Evolutionary conservation across 1,284 basidiomycete genomes (phyloP).

Genomic region (Cystobasidiaceae sp.): DNA sequence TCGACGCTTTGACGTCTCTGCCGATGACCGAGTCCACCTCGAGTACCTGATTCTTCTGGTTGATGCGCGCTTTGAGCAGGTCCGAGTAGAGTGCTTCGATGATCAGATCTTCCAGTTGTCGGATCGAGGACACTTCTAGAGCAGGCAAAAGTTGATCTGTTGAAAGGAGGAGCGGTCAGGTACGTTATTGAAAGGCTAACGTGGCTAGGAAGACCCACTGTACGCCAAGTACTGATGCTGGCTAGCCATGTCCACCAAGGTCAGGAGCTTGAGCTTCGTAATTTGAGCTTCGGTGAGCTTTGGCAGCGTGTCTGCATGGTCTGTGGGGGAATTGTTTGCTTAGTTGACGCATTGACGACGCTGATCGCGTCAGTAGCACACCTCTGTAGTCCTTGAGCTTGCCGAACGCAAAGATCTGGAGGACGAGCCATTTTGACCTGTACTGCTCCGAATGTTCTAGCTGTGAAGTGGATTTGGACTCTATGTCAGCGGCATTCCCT

Average conservation of each 20-base stretch:
- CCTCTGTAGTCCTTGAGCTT: constrained; percentile 71
- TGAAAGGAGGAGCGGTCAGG: no score
- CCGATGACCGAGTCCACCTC: constrained; percentile 88
- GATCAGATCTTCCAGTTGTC: constrained; percentile 87
- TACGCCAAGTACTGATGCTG: constrained; percentile 60
- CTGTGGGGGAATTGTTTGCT: constrained; percentile 47
- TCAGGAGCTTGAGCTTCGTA: constrained; percentile 83
- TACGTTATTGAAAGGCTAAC: no score
- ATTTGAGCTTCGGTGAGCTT: constrained; percentile 65
- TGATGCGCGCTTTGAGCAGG: constrained; percentile 78
- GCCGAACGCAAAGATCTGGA: constrained; percentile 83
- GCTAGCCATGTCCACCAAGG: constrained; percentile 72
- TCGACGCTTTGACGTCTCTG: constrained; percentile 58
- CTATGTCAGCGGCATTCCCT: no score
- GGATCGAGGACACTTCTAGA: constrained; percentile 66
- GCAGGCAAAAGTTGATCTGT: constrained; percentile 58
- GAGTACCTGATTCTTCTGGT: constrained; percentile 78
- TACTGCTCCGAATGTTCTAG: constrained; percentile 61
- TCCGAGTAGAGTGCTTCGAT: constrained; percentile 92
- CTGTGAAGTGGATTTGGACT: no score
- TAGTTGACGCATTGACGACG: background rate
- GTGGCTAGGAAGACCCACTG: no score
- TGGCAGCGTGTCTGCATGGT: constrained; percentile 61
- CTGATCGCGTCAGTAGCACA: constrained; percentile 38
- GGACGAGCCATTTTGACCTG: constrained; percentile 50